Base-by-base conservation (phyloP, 1,284 basidiomycete species). In the Irpex sp. region DNA sequence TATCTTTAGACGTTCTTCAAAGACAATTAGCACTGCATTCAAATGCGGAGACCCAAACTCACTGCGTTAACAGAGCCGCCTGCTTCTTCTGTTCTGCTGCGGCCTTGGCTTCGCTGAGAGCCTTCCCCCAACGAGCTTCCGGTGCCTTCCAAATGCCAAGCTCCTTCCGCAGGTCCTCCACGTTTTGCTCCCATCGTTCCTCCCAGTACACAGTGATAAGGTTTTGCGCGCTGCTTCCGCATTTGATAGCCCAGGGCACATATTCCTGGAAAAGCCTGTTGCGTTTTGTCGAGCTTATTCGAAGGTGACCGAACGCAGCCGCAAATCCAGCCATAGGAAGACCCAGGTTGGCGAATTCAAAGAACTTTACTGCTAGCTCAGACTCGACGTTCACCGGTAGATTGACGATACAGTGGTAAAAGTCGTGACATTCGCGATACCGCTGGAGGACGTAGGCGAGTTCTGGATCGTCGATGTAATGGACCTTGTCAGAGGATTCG, bases 371-470 rank as follows among this genome's bases (percentile, higher is more conserved):
- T 0, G 95, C 91, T n/a, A 98, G 84, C 75, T 99, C 97, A 60
- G 91, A 94, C 59, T 92, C 86, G 67, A 96, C 89, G 62, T 89
- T 90, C 58, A 98, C 94, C 0, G 94, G 95, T 28, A 98, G 83
- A 62, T 86, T 86, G 73, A 88, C 87, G 60, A 98, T 83, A 63
- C 93, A 89, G 71, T 98, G 96, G 73, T 97, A 97, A 69, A 97
- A 90, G 76, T 98, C 94, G 76, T 98, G 96, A 67, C 92, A 96
- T 77, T 99, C 96, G 45, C 97, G 90, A 74, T 99, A 99, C 51
- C 97, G 89, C 68, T 97, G 94, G 89, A 99, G 95, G 60, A 98
- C 93, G 74, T 98, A 97, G 33, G 95, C 95, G 10, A 96, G 83
- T 68, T 95, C 93, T 1, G 94, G 92, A 67, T 96, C 94, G 69